Evolutionary conservation across 768 basidiomycete species (phyloP), one percentile per base, ranked within the genome.

Genomic region (Chalciporus pseudorubinellus): DNA sequence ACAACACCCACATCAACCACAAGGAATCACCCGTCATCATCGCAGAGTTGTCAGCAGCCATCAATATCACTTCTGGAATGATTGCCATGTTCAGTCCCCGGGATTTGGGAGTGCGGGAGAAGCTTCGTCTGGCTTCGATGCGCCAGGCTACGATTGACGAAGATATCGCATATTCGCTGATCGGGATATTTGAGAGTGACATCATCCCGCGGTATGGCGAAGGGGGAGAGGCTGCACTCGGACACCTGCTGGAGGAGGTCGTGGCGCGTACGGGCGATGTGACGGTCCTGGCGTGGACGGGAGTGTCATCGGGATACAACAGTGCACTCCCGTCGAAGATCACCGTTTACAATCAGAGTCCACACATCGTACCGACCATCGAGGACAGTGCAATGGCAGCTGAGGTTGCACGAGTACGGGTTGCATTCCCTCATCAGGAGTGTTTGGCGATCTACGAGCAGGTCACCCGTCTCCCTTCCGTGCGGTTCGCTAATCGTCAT

Each of bases 161-260:
- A 46, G 61, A 60, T 44, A 33, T 40, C 13, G 57, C 59, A 8
- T 62, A 63, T 31, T 57, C 46, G 12, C 36, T 63, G 31, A 52
- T 63, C 21, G 59, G 57, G 3, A 51, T 63, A 8, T 57, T 50
- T 18, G 18, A 5, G 1, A 50, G 48, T 26, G 41, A 50, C 22
- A 24, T 50, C 16, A 4, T 16, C 0, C 39, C 39, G 8, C 28
- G n/a, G 2, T 48, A 48, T 13, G 39, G 47, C 19, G 6, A 20
- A 19, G 51, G 41, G 21, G 22, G 31, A 16, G 6, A 8, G 16
- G 49, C 42, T 4, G 29, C 29, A 11, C 29, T 31, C 12, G 29
- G 29, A 11, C 29, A 10, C 29, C 13, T 31, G 4, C 39, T 48
- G 7, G 39, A 47, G 22, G 34, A 26, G 4, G 40, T 50, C 13